Percentiles rank a stretch among this genome's conserved stretches.
These are phyloP conservation scores for Pythium biforme DNA, from an alignment of 352 stramenopile genomes.

Conservation along the genomic window DNA sequence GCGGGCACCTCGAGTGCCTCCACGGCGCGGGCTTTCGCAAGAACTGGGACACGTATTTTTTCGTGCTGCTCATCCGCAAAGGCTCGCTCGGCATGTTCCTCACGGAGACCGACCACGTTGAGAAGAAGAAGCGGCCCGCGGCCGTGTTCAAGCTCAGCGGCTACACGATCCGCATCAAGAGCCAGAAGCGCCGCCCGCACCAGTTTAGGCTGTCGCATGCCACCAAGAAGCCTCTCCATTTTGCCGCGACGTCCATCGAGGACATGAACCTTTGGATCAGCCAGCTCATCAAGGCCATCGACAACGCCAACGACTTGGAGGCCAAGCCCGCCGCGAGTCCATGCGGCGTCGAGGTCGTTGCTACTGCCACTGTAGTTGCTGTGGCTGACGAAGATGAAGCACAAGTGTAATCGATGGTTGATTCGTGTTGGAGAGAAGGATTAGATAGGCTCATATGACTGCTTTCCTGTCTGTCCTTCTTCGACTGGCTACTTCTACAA, in stretches of 20 bases:
- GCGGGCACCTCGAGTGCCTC: slow-evolving; percentile 48
- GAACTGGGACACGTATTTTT: slow-evolving; percentile 61
- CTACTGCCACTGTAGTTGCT: background rate
- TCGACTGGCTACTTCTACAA: slow-evolving; percentile 26
- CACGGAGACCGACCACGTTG: slow-evolving; percentile 38
- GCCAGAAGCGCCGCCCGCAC: slow-evolving; percentile 61
- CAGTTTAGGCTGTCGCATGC: slow-evolving; percentile 59
- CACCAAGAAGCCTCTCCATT: slow-evolving; percentile 59
- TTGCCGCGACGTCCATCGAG: slow-evolving; percentile 54
- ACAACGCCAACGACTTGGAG: slow-evolving; percentile 54
- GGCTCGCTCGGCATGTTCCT: slow-evolving; percentile 72
- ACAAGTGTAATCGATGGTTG: background rate
- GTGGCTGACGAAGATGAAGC: background rate
- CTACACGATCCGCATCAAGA: slow-evolving; percentile 64
- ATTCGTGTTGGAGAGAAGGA: slow-evolving; percentile 8
- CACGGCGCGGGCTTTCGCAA: slow-evolving; percentile 62
- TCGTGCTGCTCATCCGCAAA: slow-evolving; percentile 71
- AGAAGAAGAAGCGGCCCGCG: slow-evolving; percentile 42
- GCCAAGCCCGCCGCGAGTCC: slow-evolving; percentile 14
- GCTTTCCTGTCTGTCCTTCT: slow-evolving; percentile 6
- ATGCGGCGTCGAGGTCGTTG: background rate
- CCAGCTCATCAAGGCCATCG: slow-evolving; percentile 58
- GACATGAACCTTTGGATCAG: slow-evolving; percentile 74
- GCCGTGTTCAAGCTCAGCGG: slow-evolving; percentile 71
- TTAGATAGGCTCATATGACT: slow-evolving; percentile 17